Evolutionary conservation across 257 asterid genomes (phyloP), one percentile per base, ranked within the genome.

Genomic region (Lantana camara): DNA sequence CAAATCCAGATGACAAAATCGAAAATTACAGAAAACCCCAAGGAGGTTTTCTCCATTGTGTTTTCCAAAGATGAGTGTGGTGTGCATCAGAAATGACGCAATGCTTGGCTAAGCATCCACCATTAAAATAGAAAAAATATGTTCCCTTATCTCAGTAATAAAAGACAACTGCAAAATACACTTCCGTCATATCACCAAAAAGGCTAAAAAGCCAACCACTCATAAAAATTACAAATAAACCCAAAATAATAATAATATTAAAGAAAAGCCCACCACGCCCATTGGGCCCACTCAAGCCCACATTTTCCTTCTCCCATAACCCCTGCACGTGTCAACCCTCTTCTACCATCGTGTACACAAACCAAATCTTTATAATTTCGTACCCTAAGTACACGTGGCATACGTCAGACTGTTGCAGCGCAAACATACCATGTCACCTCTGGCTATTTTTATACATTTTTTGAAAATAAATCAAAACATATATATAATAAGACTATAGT

Each of bases 41-140:
- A 40, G 24, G 16, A 15, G 24, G 15, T 44, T 13, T 32, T 23
- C 45, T 11, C 14, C 30, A 29, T 22, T 32, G 20, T 11, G 19
- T 24, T 13, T 21, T 6, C n/a, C 14, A 19, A 21, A 15, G 52
- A 24, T 58, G 29, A 19, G 24, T 9, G 47, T 48, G 82, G 57
- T 82, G n/a, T 79, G 81, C 97, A 76, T 92, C 90, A 89, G 51
- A 47, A 63, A 75, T 85, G 97, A 92, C 79, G 12, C 34, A 37
- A 82, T 79, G 96, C 95, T 87, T 71, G 42, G 61, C 60, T 87
- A 76, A 83, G 87, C 91, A 71, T 79, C 49, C 97, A 82, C 91
- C 82, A 69, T 51, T 16, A 24, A 17, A 54, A 64, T 15, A 48
- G 54, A 61, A n/a, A 14, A 30, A 65, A 56, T 27, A 16, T 50